Base-by-base conservation (phyloP, 208 protist genomes). In the Leishmania tarentolae region DNA sequence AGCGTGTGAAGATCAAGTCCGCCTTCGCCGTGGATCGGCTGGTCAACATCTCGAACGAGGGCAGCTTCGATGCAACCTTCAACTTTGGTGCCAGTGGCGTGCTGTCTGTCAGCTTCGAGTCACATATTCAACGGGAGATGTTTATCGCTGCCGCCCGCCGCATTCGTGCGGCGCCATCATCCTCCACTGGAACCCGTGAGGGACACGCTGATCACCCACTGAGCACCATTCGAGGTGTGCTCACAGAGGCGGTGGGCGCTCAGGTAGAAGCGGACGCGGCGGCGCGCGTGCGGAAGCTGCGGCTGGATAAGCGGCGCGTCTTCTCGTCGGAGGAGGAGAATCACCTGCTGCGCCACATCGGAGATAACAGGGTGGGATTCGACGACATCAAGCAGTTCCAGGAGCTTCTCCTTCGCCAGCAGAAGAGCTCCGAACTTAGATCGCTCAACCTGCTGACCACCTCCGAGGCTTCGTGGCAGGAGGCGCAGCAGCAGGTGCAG, bases 101-200 rank as follows among this genome's bases (percentile, higher is more conserved):
- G 88, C 80, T 98, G 3, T 93, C 88, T 6, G 92, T 96, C 40
- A 90, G 87, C 72, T 98, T 98, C 77, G 92, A 93, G 83, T 96
- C 94, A 7, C 88, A 95, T 84, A 96, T 98, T 81, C 94, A 98
- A 78, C 88, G 94, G 0, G 92, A 96, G 84, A 98, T 98, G 92
- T 96, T 98, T 57, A 80, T 96, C 6, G 91, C 92, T 1, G 88
- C 93, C 3, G 85, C 95, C 35, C 86, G 86, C 1, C 87, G 88
- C 4, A 81, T 91, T 71, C 91, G 92, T 76, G 86, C 78, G 24
- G 74, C 79, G 71, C 76, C 79, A 76, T 76, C 59, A 9, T 69
- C 80, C 0, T 44, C 68, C 11, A 35, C 72, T 21, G 78, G 73
- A 9, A n/a, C 50, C 24, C 37, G 66, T 37, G 82, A 68, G 24